phyloP scores from a whole-genome alignment of 2,329 filamentous ascomycete genomes.

The Elsinoe necatrix region DNA sequence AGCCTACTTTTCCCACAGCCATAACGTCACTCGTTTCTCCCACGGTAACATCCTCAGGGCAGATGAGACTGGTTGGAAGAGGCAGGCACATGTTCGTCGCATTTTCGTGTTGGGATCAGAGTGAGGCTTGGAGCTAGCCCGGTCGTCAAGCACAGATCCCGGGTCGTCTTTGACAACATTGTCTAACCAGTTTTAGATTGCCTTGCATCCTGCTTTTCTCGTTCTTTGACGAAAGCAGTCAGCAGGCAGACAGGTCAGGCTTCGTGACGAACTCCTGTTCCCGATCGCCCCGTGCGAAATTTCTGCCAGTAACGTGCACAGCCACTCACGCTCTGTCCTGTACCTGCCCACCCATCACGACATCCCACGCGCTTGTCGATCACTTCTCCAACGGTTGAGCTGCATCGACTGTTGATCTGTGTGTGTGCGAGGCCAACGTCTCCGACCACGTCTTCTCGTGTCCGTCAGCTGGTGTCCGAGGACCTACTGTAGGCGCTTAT shows the following conservation, averaged over 20 bases:
- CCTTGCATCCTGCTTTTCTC: not conserved
- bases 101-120: not conserved
- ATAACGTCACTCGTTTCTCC: conserved; percentile 8
- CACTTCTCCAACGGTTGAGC: not conserved
- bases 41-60: not conserved
- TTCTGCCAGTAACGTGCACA: not conserved
- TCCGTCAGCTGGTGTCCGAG: too few species aligned
- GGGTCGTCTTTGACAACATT: not conserved
- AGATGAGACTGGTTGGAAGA: too few species aligned
- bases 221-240: not conserved
- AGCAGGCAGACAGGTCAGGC: not conserved
- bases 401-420: not conserved
- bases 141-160: not conserved
- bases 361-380: not conserved
- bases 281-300: not conserved
- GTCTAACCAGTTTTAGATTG: not conserved
- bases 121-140: not conserved
- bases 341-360: not conserved
- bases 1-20: conserved; percentile 1
- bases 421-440: not conserved
- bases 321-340: not conserved
- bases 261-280: not conserved
- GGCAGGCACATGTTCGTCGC: not conserved
- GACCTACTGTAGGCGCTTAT: not conserved
- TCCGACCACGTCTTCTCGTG: not conserved